Evolutionary conservation across 2,329 filamentous ascomycete species (phyloP), one percentile per base, ranked within the genome.

Genomic region (Ascochyta koolunga): DNA sequence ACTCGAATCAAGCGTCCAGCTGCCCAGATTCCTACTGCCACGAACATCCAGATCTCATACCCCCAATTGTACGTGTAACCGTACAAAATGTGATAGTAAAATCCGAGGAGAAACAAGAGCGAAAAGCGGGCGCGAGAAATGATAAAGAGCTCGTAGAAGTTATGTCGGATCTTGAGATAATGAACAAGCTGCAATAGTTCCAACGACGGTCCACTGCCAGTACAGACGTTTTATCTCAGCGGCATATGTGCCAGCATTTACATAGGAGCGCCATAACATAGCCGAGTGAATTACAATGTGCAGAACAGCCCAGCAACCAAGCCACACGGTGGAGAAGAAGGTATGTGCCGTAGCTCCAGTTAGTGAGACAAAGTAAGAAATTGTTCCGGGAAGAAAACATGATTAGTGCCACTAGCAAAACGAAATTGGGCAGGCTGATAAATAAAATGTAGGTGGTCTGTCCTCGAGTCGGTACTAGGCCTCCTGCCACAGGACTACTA

Each of bases 11-110:
- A 8, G 0, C 80, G 74, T 55, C 83, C 82, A 46, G 78, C 77
- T 2, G 61, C 64, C 79, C 79, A 82, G 18, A 80, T 66, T 0
- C 73, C 78, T 18, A 72, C 70, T 0, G 72, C 71, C 3, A 71
- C 65, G 40, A 77, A 80, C 1, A 80, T 56, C 79, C 79, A 82
- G 6, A 71, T 65, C 55, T 81, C 79, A 39, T 81, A 79, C 0
- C 58, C 57, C 54, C 59, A 60, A 11, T 51, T 47, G 37, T 45
- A 82, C 13, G 11, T 36, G 15, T 56, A 62, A 1, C 49, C 33
- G 32, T 49, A 55, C 31, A 79, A 80, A 16, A 73, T 60, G 41
- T 76, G 74, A 50, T 71, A 71, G 58, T 63, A 74, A 19, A 60
- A 74, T 0, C 67, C 72, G 2, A 68, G 45, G 3, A 72, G 40